Evolutionary conservation across 208 protist genomes (phyloP), one percentile per base, ranked within the genome.

Genomic region (Phytomonas serpens): DNA sequence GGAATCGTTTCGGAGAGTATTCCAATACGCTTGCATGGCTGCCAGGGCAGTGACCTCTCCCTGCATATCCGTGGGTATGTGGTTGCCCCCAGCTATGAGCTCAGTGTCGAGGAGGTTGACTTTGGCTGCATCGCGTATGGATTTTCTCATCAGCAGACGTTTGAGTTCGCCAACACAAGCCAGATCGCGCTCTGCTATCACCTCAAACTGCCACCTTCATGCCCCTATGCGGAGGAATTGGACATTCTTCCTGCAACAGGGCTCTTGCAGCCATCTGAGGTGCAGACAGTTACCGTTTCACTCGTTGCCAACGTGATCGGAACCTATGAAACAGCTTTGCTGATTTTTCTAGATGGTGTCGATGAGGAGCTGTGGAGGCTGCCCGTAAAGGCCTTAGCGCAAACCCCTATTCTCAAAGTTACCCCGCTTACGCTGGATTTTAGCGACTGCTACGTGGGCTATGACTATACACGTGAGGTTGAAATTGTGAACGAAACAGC

Each of bases 81-180:
- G 16, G 87, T 98, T 16, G 96, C 95, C 7, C 97, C 97, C 0
- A 96, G 89, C 66, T 98, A 98, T 73, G 74, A 93, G 69, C 96
- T 98, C 76, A 86, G 98, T 74, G 79, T 89, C 19, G 83, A 95
- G 40, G 88, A 91, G 76, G 71, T 98, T 30, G 89, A 97, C 78
- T 98, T 97, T 88, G 94, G 94, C 63, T 93, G 92, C 67, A 93
- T 98, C 14, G 93, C 95, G 14, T 97, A 95, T 81, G 93, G 93
- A 74, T 98, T 98, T 71, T 76, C 83, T 70, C 88, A 97, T 77
- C 68, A 67, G 23, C 80, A 81, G 23, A 79, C 69, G 9, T 78
- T 98, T 38, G 34, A 86, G 34, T 84, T 99, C 64, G 61, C 78
- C 71, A 99, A 99, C 83, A 98, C 96, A 27, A 97, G 94, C 52